phyloP scores from a whole-genome alignment of 1,139 yeast genomes.

The Pichia sp. region DNA sequence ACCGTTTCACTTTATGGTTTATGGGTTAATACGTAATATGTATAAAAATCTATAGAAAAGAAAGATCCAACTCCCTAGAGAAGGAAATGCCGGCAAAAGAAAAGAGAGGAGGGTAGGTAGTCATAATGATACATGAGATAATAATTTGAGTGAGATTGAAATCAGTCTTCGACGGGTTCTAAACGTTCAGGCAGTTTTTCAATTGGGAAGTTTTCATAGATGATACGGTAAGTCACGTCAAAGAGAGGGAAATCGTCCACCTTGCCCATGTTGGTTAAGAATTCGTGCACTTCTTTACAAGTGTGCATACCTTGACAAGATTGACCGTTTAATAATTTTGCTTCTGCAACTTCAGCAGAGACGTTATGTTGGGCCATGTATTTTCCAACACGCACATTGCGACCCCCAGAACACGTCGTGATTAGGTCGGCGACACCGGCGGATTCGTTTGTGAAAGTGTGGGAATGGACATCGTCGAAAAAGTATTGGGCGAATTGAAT shows the following conservation, averaged over 20 bases:
- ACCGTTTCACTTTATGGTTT: too few species aligned
- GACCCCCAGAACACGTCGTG: conserved; percentile 95
- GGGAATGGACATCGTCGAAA: conserved; percentile 67
- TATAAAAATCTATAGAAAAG: conserved; percentile 2
- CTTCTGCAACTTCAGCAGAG: conserved; percentile 77
- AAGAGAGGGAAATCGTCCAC: conserved; percentile 81
- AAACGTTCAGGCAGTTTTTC: conserved; percentile 61
- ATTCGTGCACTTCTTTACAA: conserved; percentile 84
- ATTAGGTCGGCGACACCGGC: conserved; percentile 98
- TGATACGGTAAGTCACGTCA: conserved; percentile 79
- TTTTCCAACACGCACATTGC: conserved; percentile 87
- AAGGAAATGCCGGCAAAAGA: too few species aligned
- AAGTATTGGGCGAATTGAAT: conserved; percentile 76
- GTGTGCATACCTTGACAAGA: conserved; percentile 94
- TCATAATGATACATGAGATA: background rate
- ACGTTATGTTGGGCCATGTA: conserved; percentile 72
- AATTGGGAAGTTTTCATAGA: conserved; percentile 68
- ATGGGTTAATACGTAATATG: too few species aligned
- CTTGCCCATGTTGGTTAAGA: conserved; percentile 60
- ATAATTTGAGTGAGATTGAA: background rate
- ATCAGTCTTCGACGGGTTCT: conserved; percentile 38
- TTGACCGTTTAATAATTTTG: conserved; percentile 83
- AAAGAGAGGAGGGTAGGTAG: too few species aligned
- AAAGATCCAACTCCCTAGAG: background rate
- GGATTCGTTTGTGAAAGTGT: conserved; percentile 85